These are phyloP conservation scores for Fusarium scirpi DNA, from an alignment of 2,329 filamentous ascomycete species.

Conservation along the genomic window DNA sequence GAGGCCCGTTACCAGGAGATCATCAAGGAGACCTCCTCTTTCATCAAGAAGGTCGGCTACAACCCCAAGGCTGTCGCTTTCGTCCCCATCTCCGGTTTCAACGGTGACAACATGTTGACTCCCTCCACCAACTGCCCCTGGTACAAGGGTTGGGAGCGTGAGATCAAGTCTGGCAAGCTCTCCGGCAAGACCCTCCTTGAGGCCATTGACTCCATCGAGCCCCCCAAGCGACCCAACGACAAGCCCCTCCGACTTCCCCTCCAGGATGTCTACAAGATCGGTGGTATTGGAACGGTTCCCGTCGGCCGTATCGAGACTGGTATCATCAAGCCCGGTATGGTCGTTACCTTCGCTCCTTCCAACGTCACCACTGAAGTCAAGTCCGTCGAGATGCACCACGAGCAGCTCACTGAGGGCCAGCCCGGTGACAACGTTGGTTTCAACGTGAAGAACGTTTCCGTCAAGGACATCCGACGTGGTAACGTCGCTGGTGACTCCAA, in stretches of 20 bases:
- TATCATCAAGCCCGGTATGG: constrained; percentile 90
- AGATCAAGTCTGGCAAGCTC: constrained; percentile 86
- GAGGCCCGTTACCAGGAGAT: constrained; percentile 98
- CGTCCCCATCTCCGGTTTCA: constrained; percentile 99
- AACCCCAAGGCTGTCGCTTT: constrained; percentile 99
- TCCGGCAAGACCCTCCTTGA: constrained; percentile 98
- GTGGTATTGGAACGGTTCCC: constrained; percentile 99
- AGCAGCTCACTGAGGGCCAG: constrained; percentile 94
- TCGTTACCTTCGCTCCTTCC: constrained; percentile 98
- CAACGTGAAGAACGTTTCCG: constrained; percentile 99
- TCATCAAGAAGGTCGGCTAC: constrained; percentile 99
- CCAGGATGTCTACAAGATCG: constrained; percentile 99
- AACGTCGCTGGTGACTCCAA: constrained; percentile 99
- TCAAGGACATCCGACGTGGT: constrained; percentile 99
- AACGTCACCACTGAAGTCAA: constrained; percentile 99
- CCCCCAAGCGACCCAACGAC: constrained; percentile 92
- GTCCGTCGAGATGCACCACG: constrained; percentile 99
- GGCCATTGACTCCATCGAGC: constrained; percentile 96
- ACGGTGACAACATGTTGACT: constrained; percentile 99
- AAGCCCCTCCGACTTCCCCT: constrained; percentile 99
- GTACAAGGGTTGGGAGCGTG: constrained; percentile 99
- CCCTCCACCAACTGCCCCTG: constrained; percentile 93
- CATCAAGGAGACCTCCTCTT: constrained; percentile 99
- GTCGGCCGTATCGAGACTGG: constrained; percentile 99
- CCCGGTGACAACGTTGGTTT: constrained; percentile 99